These are phyloP conservation scores for Colletotrichum euphorbiae DNA, from an alignment of 2,329 filamentous ascomycete genomes.

Conservation along the genomic window DNA sequence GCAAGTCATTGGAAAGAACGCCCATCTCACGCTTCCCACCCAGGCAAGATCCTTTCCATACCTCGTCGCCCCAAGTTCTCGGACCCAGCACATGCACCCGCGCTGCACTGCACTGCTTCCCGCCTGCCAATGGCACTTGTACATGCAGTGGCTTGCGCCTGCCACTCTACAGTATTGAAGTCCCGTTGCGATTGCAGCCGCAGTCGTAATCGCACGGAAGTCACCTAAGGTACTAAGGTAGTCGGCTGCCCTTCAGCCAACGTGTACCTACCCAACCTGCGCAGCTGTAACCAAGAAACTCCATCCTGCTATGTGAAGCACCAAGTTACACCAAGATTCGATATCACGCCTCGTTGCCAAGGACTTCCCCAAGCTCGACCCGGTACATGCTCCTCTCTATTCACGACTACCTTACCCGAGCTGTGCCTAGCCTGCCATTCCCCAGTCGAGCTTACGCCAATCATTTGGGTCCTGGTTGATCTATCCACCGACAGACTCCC, in stretches of 20 bases:
- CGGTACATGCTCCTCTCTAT: constrained; percentile 17
- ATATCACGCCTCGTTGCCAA: constrained; percentile 1
- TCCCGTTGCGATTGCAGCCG: constrained; percentile 12
- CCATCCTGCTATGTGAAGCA: neutral
- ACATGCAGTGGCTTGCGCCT: constrained; percentile 1
- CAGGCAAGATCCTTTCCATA: neutral
- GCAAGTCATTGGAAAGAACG: constrained; percentile 1
- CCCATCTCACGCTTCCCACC: constrained; percentile 10
- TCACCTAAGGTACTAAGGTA: neutral
- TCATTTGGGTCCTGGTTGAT: constrained; percentile 32
- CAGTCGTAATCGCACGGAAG: constrained; percentile 31
- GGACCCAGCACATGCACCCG: neutral
- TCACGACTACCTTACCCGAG: constrained; percentile 4
- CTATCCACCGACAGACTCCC: constrained; percentile 26
- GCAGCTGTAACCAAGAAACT: constrained; percentile 1
- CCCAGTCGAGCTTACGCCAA: constrained; percentile 33
- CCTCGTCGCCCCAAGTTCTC: neutral
- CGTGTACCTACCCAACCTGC: constrained; percentile 10
- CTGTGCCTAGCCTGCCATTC: constrained; percentile 22
- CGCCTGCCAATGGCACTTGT: neutral
- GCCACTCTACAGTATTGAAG: constrained; percentile 7
- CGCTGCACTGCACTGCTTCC: neutral
- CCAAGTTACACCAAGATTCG: neutral
- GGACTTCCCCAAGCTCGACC: constrained; percentile 18
- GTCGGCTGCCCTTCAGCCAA: neutral